Percentiles rank a stretch among this genome's conserved stretches.
Evolutionary conservation across 805 yeast genomes (phyloP).

Genomic region (Spathaspora gorwiae): DNA sequence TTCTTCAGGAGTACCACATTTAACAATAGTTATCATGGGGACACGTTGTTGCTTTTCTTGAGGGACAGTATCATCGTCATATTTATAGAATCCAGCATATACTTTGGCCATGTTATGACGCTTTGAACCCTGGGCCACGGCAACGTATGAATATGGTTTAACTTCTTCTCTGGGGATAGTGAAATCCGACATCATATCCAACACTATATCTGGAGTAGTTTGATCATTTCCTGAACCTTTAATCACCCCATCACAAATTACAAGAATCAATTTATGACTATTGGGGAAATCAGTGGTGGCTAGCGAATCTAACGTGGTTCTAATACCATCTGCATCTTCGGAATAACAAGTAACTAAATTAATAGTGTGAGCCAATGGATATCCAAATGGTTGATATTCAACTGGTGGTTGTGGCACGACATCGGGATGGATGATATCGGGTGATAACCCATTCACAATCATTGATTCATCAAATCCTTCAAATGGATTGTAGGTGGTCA

Average conservation of each 20-base stretch:
- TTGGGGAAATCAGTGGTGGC: conserved; percentile 96
- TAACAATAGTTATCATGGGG: conserved; percentile 74
- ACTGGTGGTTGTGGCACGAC: conserved; percentile 90
- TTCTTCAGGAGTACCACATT: conserved; percentile 85
- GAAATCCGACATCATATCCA: conserved; percentile 77
- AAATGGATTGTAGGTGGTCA: conserved; percentile 27
- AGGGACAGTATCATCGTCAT: conserved; percentile 71
- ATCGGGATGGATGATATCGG: conserved; percentile 65
- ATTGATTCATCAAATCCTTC: conserved; percentile 25
- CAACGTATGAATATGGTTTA: conserved; percentile 80
- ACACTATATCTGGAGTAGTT: conserved; percentile 85
- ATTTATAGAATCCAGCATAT: conserved; percentile 89
- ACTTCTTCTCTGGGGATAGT: conserved; percentile 70
- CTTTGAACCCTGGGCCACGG: conserved; percentile 90
- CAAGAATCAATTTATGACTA: conserved; percentile 81
- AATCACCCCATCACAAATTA: conserved; percentile 90
- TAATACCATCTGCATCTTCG: conserved; percentile 80
- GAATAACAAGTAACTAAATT: conserved; percentile 83
- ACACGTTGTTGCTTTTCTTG: conserved; percentile 79
- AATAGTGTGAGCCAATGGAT: conserved; percentile 55
- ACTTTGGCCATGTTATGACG: conserved; percentile 98
- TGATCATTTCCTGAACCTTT: conserved; percentile 90
- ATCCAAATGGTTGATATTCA: conserved; percentile 81
- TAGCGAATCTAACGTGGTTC: conserved; percentile 86
- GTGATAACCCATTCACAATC: conserved; percentile 46